These are phyloP conservation scores for Akanthomyces dipterigenus DNA, from an alignment of 2,329 filamentous ascomycete species.

Conservation along the genomic window DNA sequence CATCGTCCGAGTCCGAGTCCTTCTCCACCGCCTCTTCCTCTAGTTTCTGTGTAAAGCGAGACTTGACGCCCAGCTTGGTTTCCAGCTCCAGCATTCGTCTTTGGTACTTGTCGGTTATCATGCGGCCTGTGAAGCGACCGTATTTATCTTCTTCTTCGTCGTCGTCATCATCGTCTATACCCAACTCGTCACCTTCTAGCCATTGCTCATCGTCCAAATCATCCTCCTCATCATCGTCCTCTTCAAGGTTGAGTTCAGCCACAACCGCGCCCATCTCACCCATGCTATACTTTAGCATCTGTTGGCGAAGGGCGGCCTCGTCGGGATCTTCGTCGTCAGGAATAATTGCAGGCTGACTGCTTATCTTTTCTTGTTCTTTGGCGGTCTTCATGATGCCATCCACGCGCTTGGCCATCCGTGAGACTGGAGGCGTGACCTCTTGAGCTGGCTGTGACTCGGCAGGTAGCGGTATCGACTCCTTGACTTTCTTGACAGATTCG, in stretches of 20 bases:
- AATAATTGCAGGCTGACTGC: slow-evolving; percentile 43
- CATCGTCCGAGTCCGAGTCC: slow-evolving; percentile 31
- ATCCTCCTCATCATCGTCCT: slow-evolving; percentile 50
- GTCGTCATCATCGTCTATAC: slow-evolving; percentile 46
- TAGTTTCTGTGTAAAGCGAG: slow-evolving; percentile 44
- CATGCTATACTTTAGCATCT: slow-evolving; percentile 88
- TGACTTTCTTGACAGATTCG: not conserved
- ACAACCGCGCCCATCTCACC: slow-evolving; percentile 87
- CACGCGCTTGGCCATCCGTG: slow-evolving; percentile 39
- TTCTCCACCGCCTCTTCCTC: slow-evolving; percentile 39
- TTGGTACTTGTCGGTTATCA: slow-evolving; percentile 68
- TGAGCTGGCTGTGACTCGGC: slow-evolving; percentile 18
- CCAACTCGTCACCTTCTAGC: slow-evolving; percentile 45
- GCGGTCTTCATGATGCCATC: slow-evolving; percentile 52
- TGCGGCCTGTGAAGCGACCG: slow-evolving; percentile 62
- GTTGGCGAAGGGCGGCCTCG: slow-evolving; percentile 69
- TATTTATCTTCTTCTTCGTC: slow-evolving; percentile 70
- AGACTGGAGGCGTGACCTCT: slow-evolving; percentile 20
- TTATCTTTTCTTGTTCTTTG: slow-evolving; percentile 45
- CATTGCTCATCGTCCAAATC: slow-evolving; percentile 47
- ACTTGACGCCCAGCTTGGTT: slow-evolving; percentile 59
- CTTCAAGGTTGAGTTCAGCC: slow-evolving; percentile 80
- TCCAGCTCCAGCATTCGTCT: slow-evolving; percentile 82
- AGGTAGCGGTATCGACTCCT: slow-evolving; percentile 3
- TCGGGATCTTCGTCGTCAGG: slow-evolving; percentile 72